Percentiles rank a stretch among this genome's conserved stretches.
Evolutionary conservation across 176 grass and related monocot genomes (phyloP).

Genomic region (Microstegium vimineum): DNA sequence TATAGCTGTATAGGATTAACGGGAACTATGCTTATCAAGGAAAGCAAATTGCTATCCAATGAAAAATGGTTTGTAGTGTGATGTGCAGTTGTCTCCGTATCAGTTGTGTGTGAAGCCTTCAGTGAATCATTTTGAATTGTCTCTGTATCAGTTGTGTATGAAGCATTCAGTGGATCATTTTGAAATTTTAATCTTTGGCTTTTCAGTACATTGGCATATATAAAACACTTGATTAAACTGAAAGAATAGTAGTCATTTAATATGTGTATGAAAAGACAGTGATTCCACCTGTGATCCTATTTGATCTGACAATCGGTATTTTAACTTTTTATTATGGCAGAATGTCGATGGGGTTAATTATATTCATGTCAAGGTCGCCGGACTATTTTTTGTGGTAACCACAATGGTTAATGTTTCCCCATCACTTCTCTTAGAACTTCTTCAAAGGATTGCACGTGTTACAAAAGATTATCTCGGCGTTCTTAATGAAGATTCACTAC

Average conservation of each 20-base stretch:
- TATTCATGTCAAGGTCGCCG: conserved; percentile 92
- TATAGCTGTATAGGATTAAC: background rate
- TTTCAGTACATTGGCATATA: background rate
- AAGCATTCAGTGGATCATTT: background rate
- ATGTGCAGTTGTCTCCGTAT: background rate
- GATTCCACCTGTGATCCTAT: background rate
- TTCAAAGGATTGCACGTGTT: conserved; percentile 98
- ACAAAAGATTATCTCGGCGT: conserved; percentile 88
- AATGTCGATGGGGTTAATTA: conserved; percentile 98
- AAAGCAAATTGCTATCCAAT: background rate
- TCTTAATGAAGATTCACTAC: conserved; percentile 81
- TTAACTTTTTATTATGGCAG: conserved; percentile 43
- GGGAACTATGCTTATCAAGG: background rate
- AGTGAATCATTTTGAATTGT: background rate
- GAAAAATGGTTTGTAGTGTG: background rate
- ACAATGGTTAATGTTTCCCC: conserved; percentile 94
- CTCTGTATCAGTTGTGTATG: background rate
- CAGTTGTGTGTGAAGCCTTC: background rate
- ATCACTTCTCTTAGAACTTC: conserved; percentile 92
- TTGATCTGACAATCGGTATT: background rate
- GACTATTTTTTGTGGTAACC: conserved; percentile 95
- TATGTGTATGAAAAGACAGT: background rate
- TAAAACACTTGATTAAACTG: background rate
- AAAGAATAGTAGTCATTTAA: background rate
- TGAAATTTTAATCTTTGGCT: background rate